Conservation (phyloP, 2,329 filamentous ascomycete genomes). For the Ceratocystis diversiconidia region DNA sequence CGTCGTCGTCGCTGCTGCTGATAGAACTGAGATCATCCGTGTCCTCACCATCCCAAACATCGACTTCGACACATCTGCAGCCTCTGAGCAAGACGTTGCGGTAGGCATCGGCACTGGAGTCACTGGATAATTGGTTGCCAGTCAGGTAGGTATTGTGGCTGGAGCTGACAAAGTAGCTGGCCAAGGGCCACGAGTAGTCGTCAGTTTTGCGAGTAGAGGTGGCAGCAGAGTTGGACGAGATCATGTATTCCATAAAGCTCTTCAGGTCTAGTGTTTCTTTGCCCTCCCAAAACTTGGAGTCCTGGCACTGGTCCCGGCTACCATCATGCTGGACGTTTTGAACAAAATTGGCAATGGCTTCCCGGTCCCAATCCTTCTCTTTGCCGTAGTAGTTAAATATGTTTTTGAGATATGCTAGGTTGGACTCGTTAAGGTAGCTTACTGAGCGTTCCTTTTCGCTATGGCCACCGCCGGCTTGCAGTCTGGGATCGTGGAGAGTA, state of each 20-base stretch:
- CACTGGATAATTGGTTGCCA: constrained; percentile 74
- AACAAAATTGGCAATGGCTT: constrained; percentile 34
- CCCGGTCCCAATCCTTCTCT: constrained; percentile 32
- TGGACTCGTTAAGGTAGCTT: constrained; percentile 28
- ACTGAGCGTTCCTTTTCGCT: constrained; percentile 30
- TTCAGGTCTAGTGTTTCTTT: constrained; percentile 30
- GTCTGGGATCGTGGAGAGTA: constrained; percentile 22
- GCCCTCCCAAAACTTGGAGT: constrained; percentile 17
- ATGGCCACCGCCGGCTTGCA: constrained; percentile 36
- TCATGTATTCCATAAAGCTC: constrained; percentile 43
- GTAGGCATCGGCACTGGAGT: constrained; percentile 78
- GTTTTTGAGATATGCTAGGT: constrained; percentile 32
- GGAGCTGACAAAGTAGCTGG: constrained; percentile 86
- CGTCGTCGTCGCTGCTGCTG: constrained; percentile 37
- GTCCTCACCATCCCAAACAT: constrained; percentile 85
- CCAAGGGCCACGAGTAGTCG: constrained; percentile 60
- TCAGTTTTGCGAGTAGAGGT: constrained; percentile 29
- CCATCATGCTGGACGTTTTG: constrained; percentile 32
- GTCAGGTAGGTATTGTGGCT: constrained; percentile 92
- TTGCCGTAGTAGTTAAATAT: constrained; percentile 34
- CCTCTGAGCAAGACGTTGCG: constrained; percentile 69
- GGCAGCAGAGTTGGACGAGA: constrained; percentile 33
- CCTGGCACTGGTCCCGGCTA: constrained; percentile 20
- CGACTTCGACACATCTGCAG: constrained; percentile 84
- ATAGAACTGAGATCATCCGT: constrained; percentile 51